Base-by-base conservation (phyloP, 306 rosid genomes). In the Inga leiocalycina region DNA sequence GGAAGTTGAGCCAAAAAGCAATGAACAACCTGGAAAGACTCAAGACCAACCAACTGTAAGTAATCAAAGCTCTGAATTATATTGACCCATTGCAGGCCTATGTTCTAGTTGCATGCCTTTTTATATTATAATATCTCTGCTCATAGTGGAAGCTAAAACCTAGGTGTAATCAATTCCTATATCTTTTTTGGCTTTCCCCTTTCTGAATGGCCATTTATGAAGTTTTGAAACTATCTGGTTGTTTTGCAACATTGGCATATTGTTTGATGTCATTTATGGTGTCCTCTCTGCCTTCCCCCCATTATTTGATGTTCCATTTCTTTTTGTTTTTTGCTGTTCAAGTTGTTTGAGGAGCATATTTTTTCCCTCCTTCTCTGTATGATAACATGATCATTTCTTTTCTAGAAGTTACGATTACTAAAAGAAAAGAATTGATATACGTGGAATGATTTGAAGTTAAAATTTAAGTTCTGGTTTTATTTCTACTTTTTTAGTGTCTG, bases 21-120 rank as follows among this genome's bases (percentile, higher is more conserved):
- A 80, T 66, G 99, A 97, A 80, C 99, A 92, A 87, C 78, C 97
- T 83, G 90, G 77, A 41, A 93, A 93, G 92, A 76, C 78, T 69
- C 94, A 84, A 84, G 99, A 92, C 77, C 98, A 91, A 83, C 76
- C 91, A 82, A 82, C 93, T 80, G 99, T 95, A 91, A 95, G 92
- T 82, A 87, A 64, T 79, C 74, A n/a, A 45, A 71, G 74, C 74
- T 76, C 54, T 76, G 49, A 82, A 44, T 5, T 65, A 76, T 70
- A 78, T 69, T n/a, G 59, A 71, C 30, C 43, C 52, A 57, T 71
- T 75, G 74, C 37, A 10, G 44, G 51, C 22, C 14, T 78, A 71
- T 79, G 24, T 81, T 81, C 77, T 61, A 48, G 24, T 76, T 79
- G 37, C 56, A 52, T 64, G 69, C 39, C 44, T 70, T 83, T 41